Conservation (phyloP, 75 land plant species). For the Pinus tabuliformis region DNA sequence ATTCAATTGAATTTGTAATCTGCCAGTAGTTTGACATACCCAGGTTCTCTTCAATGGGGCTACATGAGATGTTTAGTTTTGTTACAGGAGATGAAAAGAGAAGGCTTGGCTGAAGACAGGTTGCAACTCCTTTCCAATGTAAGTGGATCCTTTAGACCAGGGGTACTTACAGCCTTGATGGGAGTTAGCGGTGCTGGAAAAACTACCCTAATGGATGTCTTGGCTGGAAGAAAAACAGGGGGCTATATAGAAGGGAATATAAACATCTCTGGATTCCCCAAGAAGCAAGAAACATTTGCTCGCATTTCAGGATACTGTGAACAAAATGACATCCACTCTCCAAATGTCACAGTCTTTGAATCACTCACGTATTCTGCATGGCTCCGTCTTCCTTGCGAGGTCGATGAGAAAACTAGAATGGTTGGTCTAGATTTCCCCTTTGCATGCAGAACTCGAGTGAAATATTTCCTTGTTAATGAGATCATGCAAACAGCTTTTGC, state of each 20-base stretch:
- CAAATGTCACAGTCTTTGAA: conserved; percentile 68
- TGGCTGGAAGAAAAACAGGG: conserved; percentile 74
- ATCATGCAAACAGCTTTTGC: background rate
- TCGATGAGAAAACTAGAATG: conserved; percentile 28
- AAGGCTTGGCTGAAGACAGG: conserved; percentile 51
- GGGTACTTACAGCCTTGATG: conserved; percentile 69
- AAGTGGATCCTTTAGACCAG: conserved; percentile 76
- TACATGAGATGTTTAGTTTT: background rate
- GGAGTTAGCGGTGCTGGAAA: conserved; percentile 81
- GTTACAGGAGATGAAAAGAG: conserved; percentile 68
- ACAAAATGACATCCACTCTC: conserved; percentile 76
- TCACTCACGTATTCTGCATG: conserved; percentile 68
- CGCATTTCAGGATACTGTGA: conserved; percentile 74
- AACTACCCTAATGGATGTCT: conserved; percentile 78
- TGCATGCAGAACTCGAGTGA: background rate
- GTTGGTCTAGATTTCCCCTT: conserved; percentile 15
- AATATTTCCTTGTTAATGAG: background rate
- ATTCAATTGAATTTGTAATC: background rate
- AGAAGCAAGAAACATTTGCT: conserved; percentile 72
- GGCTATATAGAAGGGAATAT: conserved; percentile 68
- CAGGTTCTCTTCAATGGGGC: background rate
- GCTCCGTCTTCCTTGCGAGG: conserved; percentile 52
- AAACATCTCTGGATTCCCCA: conserved; percentile 65
- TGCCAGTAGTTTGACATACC: background rate
- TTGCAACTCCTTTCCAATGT: conserved; percentile 59